Evolutionary conservation across 176 grass and related monocot genomes (phyloP).

Genomic region (Hyparrhenia diplandra): DNA sequence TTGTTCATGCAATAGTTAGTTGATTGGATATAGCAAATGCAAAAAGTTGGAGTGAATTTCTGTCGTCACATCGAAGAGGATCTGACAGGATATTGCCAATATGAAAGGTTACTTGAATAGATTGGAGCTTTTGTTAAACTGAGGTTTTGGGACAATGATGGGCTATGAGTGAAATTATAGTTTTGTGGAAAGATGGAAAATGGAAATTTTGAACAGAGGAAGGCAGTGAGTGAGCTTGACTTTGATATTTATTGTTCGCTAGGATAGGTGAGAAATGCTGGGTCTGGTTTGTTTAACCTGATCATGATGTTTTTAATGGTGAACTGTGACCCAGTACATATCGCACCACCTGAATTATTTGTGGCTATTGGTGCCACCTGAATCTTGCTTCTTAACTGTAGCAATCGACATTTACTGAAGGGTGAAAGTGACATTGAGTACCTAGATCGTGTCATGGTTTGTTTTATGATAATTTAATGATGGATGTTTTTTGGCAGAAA

Average conservation of each 20-base stretch:
- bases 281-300: neutral
- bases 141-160: neutral
- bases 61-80: neutral
- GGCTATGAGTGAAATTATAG: neutral
- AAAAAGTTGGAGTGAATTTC: neutral
- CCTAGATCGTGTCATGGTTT: neutral
- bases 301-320: neutral
- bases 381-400: neutral
- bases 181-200: neutral
- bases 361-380: neutral
- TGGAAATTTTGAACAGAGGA: neutral
- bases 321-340: neutral
- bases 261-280: neutral
- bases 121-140: neutral
- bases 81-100: neutral
- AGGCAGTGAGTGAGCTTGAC: neutral
- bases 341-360: neutral
- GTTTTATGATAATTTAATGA: slow-evolving; percentile 16
- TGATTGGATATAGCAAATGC: neutral
- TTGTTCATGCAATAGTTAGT: neutral
- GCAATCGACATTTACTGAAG: neutral
- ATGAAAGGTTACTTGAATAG: neutral
- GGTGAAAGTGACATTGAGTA: neutral
- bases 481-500: slow-evolving; percentile 55
- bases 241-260: neutral